A percentile compares a stretch with the other conserved stretches of the same genome.
Evolutionary conservation across 805 yeast genomes (phyloP).

Genomic region (Candida dendrica): DNA sequence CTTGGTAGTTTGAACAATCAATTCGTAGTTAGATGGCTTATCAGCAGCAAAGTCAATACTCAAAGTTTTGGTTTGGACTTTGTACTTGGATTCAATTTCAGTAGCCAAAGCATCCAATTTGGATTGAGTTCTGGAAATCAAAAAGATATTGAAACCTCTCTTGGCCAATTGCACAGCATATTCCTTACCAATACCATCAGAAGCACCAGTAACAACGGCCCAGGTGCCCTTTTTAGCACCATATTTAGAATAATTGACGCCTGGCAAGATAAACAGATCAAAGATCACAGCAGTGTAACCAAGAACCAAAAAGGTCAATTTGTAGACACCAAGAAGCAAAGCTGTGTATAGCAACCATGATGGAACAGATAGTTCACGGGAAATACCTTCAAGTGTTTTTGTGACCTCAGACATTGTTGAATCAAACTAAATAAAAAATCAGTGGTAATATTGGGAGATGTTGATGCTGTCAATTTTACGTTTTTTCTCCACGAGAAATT

Average conservation of each 20-base stretch:
- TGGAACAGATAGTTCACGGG: background rate
- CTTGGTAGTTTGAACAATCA: constrained; percentile 37
- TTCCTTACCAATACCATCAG: constrained; percentile 96
- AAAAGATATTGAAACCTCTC: constrained; percentile 74
- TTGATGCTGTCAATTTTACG: too few relatives aligned
- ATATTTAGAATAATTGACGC: constrained; percentile 51
- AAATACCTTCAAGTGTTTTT: background rate
- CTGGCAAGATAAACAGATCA: constrained; percentile 60
- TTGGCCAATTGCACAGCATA: constrained; percentile 80
- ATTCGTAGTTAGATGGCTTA: constrained; percentile 45
- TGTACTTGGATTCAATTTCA: constrained; percentile 53
- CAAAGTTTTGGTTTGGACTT: constrained; percentile 56
- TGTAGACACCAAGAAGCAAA: constrained; percentile 56
- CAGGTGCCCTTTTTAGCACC: constrained; percentile 72
- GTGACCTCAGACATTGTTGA: too few relatives aligned
- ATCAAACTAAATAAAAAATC: too few relatives aligned
- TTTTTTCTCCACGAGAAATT: too few relatives aligned
- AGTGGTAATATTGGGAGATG: too few relatives aligned
- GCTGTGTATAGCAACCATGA: constrained; percentile 26
- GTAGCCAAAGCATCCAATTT: constrained; percentile 62
- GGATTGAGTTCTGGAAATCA: constrained; percentile 77
- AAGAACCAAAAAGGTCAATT: constrained; percentile 43
- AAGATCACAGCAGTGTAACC: constrained; percentile 45
- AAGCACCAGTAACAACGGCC: constrained; percentile 97
- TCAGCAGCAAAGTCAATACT: constrained; percentile 78